Evolutionary conservation across 2,329 filamentous ascomycete species (phyloP).

Genomic region (Verticillium alfalfae): DNA sequence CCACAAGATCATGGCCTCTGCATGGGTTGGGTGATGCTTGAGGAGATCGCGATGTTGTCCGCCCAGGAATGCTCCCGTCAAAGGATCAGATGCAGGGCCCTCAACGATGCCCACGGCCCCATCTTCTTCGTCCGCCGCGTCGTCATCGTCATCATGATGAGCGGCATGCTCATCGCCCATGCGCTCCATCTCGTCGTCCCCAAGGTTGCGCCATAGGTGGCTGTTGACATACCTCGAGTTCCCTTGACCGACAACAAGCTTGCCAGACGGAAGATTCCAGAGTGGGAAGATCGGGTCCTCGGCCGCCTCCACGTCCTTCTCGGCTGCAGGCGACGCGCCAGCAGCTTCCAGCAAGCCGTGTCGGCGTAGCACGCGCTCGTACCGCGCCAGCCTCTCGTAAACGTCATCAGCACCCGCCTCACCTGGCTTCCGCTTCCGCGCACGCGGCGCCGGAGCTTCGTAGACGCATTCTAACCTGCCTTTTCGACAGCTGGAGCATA

Average conservation of each 20-base stretch:
- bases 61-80: constrained; percentile 11
- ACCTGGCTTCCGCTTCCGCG: constrained; percentile 28
- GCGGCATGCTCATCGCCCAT: constrained; percentile 13
- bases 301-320: neutral
- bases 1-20: constrained; percentile 17
- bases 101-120: neutral
- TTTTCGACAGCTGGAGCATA: constrained; percentile 18
- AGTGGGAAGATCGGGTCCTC: constrained; percentile 5
- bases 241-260: constrained; percentile 18
- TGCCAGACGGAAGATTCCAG: constrained; percentile 8
- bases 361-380: constrained; percentile 29
- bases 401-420: constrained; percentile 18
- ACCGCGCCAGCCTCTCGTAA: constrained; percentile 27
- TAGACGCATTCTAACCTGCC: constrained; percentile 30
- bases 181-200: constrained; percentile 17
- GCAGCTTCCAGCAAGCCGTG: constrained; percentile 21
- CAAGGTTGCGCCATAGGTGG: constrained; percentile 18
- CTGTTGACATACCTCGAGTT: constrained; percentile 36
- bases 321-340: neutral
- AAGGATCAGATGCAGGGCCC: constrained; percentile 11
- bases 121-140: neutral
- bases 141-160: constrained; percentile 6
- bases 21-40: constrained; percentile 14
- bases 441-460: constrained; percentile 28
- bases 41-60: constrained; percentile 5